These are phyloP conservation scores for Metschnikowia anglica DNA, from an alignment of 805 yeast species.

Conservation along the genomic window DNA sequence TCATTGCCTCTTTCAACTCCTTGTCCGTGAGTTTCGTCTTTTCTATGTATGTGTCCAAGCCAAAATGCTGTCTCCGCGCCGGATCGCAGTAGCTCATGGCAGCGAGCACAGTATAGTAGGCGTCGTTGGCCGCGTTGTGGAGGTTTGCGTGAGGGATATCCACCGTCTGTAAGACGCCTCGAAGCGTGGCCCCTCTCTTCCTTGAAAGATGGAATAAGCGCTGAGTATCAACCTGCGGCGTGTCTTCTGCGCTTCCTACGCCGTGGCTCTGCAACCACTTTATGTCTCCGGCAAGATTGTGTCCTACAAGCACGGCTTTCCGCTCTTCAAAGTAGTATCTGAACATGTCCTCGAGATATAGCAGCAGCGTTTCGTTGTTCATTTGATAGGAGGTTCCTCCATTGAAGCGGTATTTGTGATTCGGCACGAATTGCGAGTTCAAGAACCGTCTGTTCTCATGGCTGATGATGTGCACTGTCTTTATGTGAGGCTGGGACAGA, in stretches of 20 bases:
- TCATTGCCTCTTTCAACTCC: slow-evolving; percentile 1
- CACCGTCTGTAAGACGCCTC: slow-evolving; percentile 22
- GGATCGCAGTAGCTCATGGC: slow-evolving; percentile 28
- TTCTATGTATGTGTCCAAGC: slow-evolving; percentile 17
- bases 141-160: slow-evolving; percentile 27
- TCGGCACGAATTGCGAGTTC: slow-evolving; percentile 25
- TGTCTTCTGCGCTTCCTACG: slow-evolving; percentile 5
- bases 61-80: slow-evolving; percentile 14
- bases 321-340: slow-evolving; percentile 18
- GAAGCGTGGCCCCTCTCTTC: slow-evolving; percentile 21
- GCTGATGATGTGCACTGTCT: slow-evolving; percentile 23
- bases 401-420: slow-evolving; percentile 23
- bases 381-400: slow-evolving; percentile 26
- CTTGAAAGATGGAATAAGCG: slow-evolving; percentile 19
- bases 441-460: slow-evolving; percentile 19
- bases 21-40: background rate
- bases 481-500: slow-evolving; percentile 21
- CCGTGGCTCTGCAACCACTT: slow-evolving; percentile 19
- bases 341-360: slow-evolving; percentile 15
- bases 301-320: slow-evolving; percentile 23
- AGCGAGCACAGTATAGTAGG: slow-evolving; percentile 29
- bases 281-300: slow-evolving; percentile 19
- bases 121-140: slow-evolving; percentile 33
- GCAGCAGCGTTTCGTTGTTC: slow-evolving; percentile 11
- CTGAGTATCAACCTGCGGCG: slow-evolving; percentile 24